Evolutionary conservation across 768 basidiomycete species (phyloP), one percentile per base, ranked within the genome.

Genomic region (Sporobolomyces phaffii): DNA sequence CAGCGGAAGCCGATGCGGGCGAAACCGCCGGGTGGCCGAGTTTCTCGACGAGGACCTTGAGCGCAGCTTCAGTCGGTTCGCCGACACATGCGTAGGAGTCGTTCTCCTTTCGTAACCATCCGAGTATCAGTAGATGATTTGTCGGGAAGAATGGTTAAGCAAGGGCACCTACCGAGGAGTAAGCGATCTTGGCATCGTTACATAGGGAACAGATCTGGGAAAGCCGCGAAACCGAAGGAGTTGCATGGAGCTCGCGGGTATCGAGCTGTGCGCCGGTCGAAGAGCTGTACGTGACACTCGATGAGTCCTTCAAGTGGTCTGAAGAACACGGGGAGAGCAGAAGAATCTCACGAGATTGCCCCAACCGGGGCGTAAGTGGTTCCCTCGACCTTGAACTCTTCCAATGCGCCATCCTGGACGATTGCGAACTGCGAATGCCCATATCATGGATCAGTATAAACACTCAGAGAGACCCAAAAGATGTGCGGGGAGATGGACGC

Each of bases 21-120:
- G 5, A 3, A 65, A 85, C 81, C 72, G 79, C 77, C 24, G 83
- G 79, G 76, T 87, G 87, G 24, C 88, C 91, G 61, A 97, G 83
- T 80, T 98, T 99, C 81, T 99, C 94, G 28, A 84, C 90, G 22
- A 98, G 84, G 47, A 96, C 92, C 78, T 89, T 92, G 62, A 99
- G 83, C 1, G 94, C 94, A 6, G 94, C 94, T 78, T 99, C 94
- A 1, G 94, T 99, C 18, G 94, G 94, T 79, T 98, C 94, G 29
- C 94, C 94, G 51, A 99, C 83, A 75, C 89, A 91, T 52, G 81
- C 77, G 77, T 94, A 98, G 0, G 80, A 68, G 33, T 82, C 81
- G 76, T 88, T 91, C 29, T 94, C 90, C 90, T 93, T 73, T 24
- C 38, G 17, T 9, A 9, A 38, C 17, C 10, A 38, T 38, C 38